Conservation (phyloP, 2,329 filamentous ascomycete genomes). For the Aaosphaeria arxii region DNA sequence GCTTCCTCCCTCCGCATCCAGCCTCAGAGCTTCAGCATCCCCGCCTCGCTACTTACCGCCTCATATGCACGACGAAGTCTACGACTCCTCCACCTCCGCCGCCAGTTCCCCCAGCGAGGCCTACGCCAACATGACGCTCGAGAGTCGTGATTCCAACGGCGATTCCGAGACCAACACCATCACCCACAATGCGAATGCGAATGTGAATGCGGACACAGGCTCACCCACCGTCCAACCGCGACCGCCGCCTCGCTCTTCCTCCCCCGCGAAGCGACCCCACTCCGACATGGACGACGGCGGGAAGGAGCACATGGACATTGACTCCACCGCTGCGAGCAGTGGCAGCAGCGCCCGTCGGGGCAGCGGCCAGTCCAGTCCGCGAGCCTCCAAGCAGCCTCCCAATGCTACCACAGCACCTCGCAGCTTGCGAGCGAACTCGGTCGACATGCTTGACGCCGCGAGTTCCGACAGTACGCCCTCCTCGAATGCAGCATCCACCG, state of each 20-base stretch:
- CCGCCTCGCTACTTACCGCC: slow-evolving; percentile 53
- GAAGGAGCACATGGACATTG: slow-evolving; percentile 31
- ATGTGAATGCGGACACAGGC: slow-evolving; percentile 1
- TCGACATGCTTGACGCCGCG: slow-evolving; percentile 43
- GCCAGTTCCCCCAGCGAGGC: slow-evolving; percentile 51
- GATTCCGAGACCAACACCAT: slow-evolving; percentile 22
- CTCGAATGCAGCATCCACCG: slow-evolving; percentile 18
- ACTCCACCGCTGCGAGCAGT: slow-evolving; percentile 17
- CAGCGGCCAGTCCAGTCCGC: slow-evolving; percentile 24
- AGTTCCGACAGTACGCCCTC: slow-evolving; percentile 25
- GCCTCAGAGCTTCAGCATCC: slow-evolving; percentile 22
- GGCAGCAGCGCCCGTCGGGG: slow-evolving; percentile 10
- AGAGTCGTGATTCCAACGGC: slow-evolving; percentile 36
- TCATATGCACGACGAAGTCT: slow-evolving; percentile 54
- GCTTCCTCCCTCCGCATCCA: neutral
- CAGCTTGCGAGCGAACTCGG: slow-evolving; percentile 37
- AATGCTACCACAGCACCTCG: slow-evolving; percentile 17
- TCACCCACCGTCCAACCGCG: slow-evolving; percentile 11
- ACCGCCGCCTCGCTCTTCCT: slow-evolving; percentile 43
- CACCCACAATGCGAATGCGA: slow-evolving; percentile 11
- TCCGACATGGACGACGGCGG: slow-evolving; percentile 50
- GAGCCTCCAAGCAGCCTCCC: slow-evolving; percentile 16
- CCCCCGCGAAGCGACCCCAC: slow-evolving; percentile 55
- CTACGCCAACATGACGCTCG: slow-evolving; percentile 51
- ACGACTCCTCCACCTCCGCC: slow-evolving; percentile 36